Conservation (phyloP, 2,329 filamentous ascomycete genomes). For the Talaromyces sp. region DNA sequence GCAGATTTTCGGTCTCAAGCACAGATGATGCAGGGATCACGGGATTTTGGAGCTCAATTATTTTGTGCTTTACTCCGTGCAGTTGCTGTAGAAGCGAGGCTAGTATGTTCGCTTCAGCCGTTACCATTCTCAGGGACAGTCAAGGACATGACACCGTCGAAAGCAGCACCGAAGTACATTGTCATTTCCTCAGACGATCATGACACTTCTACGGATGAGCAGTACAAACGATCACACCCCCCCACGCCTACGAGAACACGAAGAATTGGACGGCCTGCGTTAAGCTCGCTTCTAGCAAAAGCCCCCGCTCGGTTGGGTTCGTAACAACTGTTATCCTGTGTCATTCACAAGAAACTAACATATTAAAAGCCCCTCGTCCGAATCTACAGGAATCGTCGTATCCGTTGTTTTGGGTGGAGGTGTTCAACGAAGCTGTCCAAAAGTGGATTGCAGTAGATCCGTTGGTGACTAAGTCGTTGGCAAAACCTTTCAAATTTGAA, state of each 20-base stretch:
- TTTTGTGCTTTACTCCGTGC: slow-evolving; percentile 85
- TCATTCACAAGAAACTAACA: slow-evolving; percentile 9
- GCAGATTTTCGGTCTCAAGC: slow-evolving; percentile 75
- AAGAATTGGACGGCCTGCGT: slow-evolving; percentile 42
- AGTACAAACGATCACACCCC: slow-evolving; percentile 11
- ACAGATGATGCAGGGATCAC: slow-evolving; percentile 71
- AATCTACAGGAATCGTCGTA: slow-evolving; percentile 70
- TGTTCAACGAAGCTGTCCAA: slow-evolving; percentile 80
- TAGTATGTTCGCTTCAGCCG: slow-evolving; percentile 89
- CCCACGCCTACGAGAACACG: slow-evolving; percentile 25
- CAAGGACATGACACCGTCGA: slow-evolving; percentile 47
- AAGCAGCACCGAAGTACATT: slow-evolving; percentile 42
- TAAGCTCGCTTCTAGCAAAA: slow-evolving; percentile 26
- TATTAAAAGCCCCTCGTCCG: slow-evolving; percentile 39
- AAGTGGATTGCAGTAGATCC: slow-evolving; percentile 92
- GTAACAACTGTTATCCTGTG: background rate
- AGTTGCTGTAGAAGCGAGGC: slow-evolving; percentile 76
- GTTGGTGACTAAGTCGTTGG: slow-evolving; percentile 77
- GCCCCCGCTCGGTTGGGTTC: slow-evolving; percentile 22
- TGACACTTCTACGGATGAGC: slow-evolving; percentile 34
- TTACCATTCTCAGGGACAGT: slow-evolving; percentile 65
- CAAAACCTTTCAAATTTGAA: slow-evolving; percentile 75
- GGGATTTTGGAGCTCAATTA: slow-evolving; percentile 85
- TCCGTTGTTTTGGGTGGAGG: slow-evolving; percentile 93
- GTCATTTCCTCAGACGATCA: slow-evolving; percentile 40